phyloP scores from a whole-genome alignment of 2,329 filamentous ascomycete species.

The Pseudogymnoascus sp. region DNA sequence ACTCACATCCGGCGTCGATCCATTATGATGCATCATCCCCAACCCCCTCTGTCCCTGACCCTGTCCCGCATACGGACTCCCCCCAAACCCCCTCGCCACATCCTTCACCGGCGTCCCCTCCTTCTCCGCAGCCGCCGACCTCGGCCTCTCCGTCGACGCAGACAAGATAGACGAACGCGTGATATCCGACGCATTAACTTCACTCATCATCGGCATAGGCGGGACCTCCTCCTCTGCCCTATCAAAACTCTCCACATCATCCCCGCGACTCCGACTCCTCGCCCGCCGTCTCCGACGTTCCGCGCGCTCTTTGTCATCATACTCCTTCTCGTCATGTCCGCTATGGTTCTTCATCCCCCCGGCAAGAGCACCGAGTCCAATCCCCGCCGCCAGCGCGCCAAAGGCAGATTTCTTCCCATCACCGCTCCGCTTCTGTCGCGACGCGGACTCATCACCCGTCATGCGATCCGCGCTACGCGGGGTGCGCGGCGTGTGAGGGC shows the following conservation, averaged over 20 bases:
- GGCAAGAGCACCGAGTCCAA: constrained; percentile 47
- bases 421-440: constrained; percentile 33
- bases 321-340: not conserved
- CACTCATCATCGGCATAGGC: constrained; percentile 82
- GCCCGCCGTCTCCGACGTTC: constrained; percentile 33
- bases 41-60: constrained; percentile 54
- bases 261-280: constrained; percentile 38
- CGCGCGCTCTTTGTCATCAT: constrained; percentile 32
- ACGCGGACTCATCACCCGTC: constrained; percentile 37
- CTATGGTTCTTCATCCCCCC: not conserved
- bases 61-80: constrained; percentile 52
- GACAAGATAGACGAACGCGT: constrained; percentile 83
- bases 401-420: constrained; percentile 19
- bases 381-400: constrained; percentile 22
- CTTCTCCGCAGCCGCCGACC: constrained; percentile 54
- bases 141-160: constrained; percentile 64
- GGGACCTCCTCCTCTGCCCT: constrained; percentile 40
- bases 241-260: constrained; percentile 34
- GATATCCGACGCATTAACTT: constrained; percentile 75
- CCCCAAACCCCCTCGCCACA: constrained; percentile 47
- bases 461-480: constrained; percentile 30
- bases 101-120: constrained; percentile 49
- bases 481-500: constrained; percentile 14
- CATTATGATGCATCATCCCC: constrained; percentile 52
- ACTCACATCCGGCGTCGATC: constrained; percentile 39